These are phyloP conservation scores for Aspergillus sclerotialis DNA, from an alignment of 2,329 filamentous ascomycete species.

Conservation along the genomic window DNA sequence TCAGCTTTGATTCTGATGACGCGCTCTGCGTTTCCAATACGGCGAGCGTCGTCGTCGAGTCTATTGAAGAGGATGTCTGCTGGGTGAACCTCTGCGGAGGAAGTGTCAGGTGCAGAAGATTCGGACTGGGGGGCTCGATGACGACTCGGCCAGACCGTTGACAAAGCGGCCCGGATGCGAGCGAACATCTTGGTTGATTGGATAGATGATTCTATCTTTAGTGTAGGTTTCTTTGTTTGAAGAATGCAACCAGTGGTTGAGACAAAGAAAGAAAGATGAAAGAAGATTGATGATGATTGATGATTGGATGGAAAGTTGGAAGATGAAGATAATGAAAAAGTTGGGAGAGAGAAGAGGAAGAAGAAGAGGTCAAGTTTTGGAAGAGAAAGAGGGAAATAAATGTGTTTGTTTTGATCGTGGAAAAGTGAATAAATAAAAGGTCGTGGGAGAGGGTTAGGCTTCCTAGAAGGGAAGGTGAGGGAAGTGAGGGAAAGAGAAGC, in stretches of 20 bases:
- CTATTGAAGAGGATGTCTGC: no score
- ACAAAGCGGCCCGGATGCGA: not conserved
- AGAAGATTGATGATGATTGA: not conserved
- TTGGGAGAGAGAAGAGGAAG: not conserved
- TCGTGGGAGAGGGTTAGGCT: no score
- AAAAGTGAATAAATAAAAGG: no score
- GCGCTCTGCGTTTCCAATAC: no score
- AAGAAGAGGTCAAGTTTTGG: not conserved
- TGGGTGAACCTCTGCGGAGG: no score
- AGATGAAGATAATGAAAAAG: not conserved
- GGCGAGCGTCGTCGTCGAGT: no score
- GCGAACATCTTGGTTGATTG: not conserved
- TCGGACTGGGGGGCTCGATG: not conserved
- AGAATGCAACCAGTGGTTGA: not conserved
- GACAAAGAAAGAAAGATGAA: not conserved
- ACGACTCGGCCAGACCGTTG: not conserved
- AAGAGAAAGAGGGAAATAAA: not conserved
- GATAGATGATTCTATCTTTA: not conserved
- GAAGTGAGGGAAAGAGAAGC: not conserved
- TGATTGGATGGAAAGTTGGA: not conserved
- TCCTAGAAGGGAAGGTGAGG: not conserved
- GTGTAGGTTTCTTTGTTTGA: not conserved
- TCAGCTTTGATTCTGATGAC: no score
- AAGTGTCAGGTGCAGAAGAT: no score
- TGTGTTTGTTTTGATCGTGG: no score